Evolutionary conservation across 805 yeast species (phyloP).

Genomic region (Myxozyma sirexii): DNA sequence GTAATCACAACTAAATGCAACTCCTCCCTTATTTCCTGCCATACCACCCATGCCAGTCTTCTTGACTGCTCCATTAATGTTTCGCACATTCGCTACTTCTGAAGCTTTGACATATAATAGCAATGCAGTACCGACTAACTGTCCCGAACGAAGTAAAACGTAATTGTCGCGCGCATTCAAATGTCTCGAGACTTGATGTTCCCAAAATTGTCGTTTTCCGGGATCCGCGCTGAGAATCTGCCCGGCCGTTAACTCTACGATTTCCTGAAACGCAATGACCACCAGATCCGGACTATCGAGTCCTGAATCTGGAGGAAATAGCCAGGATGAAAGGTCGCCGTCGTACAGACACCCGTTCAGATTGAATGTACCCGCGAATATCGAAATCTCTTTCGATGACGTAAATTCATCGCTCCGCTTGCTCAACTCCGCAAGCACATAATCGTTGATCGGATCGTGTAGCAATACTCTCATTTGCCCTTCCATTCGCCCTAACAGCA

Average conservation of each 20-base stretch:
- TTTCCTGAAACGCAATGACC: conserved; percentile 91
- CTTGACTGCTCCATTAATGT: conserved; percentile 91
- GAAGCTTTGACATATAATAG: conserved; percentile 68
- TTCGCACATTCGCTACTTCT: conserved; percentile 63
- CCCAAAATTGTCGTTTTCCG: conserved; percentile 81
- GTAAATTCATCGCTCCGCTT: conserved; percentile 59
- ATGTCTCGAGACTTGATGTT: conserved; percentile 61
- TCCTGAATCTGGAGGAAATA: conserved; percentile 63
- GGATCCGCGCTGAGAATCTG: conserved; percentile 84
- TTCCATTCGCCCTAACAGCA: conserved; percentile 77
- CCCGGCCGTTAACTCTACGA: conserved; percentile 89
- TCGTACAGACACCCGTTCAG: conserved; percentile 70
- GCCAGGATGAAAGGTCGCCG: conserved; percentile 72
- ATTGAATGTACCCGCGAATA: conserved; percentile 85
- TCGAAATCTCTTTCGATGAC: conserved; percentile 56
- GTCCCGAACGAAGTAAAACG: conserved; percentile 76
- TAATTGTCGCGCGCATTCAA: conserved; percentile 62
- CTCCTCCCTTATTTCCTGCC: conserved; percentile 96
- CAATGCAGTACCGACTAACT: conserved; percentile 84
- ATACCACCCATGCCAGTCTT: conserved; percentile 97
- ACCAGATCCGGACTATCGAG: conserved; percentile 69
- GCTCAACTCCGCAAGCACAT: conserved; percentile 65
- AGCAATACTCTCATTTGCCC: conserved; percentile 70
- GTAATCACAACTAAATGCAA: conserved; percentile 83
- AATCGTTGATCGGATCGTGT: conserved; percentile 87